Evolutionary conservation across 139 green algal species (phyloP), one percentile per base, ranked within the genome.

Genomic region (Picochlorum sp.): DNA sequence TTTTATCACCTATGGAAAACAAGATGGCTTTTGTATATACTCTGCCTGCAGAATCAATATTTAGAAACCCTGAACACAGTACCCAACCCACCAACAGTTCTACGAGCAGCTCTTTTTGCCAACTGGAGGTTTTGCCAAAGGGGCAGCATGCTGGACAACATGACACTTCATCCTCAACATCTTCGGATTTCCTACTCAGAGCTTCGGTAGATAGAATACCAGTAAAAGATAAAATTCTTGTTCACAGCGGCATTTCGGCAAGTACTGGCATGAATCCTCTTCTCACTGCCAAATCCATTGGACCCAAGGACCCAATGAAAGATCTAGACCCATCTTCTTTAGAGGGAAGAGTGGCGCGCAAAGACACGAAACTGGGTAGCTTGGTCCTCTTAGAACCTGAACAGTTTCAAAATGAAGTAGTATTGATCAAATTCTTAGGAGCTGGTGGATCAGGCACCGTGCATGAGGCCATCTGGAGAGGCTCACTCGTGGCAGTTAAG

Each of bases 401-500:
- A 26, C 18, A 61, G 25, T 61, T 61, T 22, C 18, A 45, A 35
- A 25, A 36, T 7, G 20, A 73, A 25, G 59, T 73, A 5, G 7
- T 55, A 16, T 24, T 73, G 28, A 28, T 55, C 20, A 45, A 13
- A 6, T 32, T 73, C 33, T 32, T 73, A 28, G 65, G 65, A 2
- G 36, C 31, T 5, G 65, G 65, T 8, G 58, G 30, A 5, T 33
- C 45, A 0, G 65, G 57, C 14, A 44, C 41, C 7, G 65, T 73
- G 18, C 51, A 68, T 16, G 50, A 49, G 2, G 65, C 29, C 2
- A 35, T 33, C 1, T 73, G 39, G 31, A 37, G 18, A 24, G 65
- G 65, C 3, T 33, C 28, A 25, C 37, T 3, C 6, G 65, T 73
- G 22, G 65, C 65, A 12, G 65, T 73, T 6, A 73, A 73, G 50